Percentiles rank a stretch among this genome's conserved stretches.
Conservation (phyloP, 768 basidiomycete genomes). For the Artomyces pyxidatus region DNA sequence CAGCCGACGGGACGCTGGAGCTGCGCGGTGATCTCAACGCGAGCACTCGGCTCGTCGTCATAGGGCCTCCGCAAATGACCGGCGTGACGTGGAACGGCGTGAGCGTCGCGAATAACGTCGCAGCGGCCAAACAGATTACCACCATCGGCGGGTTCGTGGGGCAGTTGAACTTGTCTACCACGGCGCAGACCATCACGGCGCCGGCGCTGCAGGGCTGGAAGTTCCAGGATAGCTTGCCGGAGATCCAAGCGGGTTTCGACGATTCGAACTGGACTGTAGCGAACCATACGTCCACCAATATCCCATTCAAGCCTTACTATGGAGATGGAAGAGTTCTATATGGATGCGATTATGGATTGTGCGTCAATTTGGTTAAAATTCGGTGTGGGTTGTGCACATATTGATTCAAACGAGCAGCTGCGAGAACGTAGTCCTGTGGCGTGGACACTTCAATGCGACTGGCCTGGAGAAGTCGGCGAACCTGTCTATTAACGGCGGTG, state of each 20-base stretch:
- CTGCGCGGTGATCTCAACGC: conserved; percentile 64
- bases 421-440: conserved; percentile 75
- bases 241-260: conserved; percentile 47
- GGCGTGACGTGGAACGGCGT: conserved; percentile 70
- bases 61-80: conserved; percentile 46
- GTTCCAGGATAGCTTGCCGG: conserved; percentile 69
- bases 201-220: conserved; percentile 63
- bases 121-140: conserved; percentile 22
- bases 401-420: conserved; percentile 61
- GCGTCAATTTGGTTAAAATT: conserved; percentile 3
- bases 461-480: conserved; percentile 57
- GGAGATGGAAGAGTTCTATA: conserved; percentile 75
- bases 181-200: conserved; percentile 26
- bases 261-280: conserved; percentile 61
- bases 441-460: conserved; percentile 67
- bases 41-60: conserved; percentile 48
- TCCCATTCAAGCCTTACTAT: conserved; percentile 59
- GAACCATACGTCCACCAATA: conserved; percentile 66
- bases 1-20: conserved; percentile 31
- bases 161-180: conserved; percentile 29
- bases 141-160: conserved; percentile 41
- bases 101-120: conserved; percentile 29
- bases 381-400: neutral
- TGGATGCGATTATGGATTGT: conserved; percentile 86
- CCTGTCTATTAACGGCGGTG: conserved; percentile 74